Evolutionary conservation across 495 filamentous ascomycete species (phyloP), one percentile per base, ranked within the genome.

Genomic region (Cryomyces minteri): DNA sequence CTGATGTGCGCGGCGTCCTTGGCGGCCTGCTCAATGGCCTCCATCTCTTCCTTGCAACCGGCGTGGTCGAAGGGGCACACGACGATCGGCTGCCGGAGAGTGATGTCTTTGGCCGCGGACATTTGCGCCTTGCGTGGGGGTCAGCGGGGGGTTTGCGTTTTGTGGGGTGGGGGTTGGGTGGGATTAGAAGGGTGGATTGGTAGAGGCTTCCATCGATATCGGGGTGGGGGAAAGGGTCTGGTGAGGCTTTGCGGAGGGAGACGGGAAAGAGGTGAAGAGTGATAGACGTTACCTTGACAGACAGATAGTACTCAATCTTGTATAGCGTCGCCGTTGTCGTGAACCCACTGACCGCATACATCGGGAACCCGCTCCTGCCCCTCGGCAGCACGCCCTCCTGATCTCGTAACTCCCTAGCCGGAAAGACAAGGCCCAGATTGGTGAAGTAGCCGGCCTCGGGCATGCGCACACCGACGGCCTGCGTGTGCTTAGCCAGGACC

Each of bases 41-140:
- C 86, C 83, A 98, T 93, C 65, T 98, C 92, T 53, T 94, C 87
- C 57, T 92, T 94, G 66, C 90, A 96, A 9, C 80, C 84, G 47
- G 88, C 83, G 53, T 95, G 84, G 58, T 98, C 90, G 36, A 94
- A 76, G 0, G 92, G 90, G 53, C 88, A 95, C 41, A 98, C 88
- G 39, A 96, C 83, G 46, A 98, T 96, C 43, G 83, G 86, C 61
- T 95, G 86, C 39, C 88, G 80, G 36, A 96, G 74, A 5, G 77
- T 66, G 39, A 98, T 94, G 53, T 98, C 92, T 66, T 79, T 75
- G 12, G 88, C 87, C 9, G 77, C 79, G n/a, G 83, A 84, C 66
- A 98, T 69, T 60, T 88, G 80, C 28, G 86, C 92, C 90, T 98
- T 47, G 31, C 9, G 2, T 5, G n/a, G 18, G 32, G 25, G 40